A percentile compares a stretch with the other conserved stretches of the same genome.
Evolutionary conservation across 1,139 yeast species (phyloP).

Genomic region (Geotrichum australiense): DNA sequence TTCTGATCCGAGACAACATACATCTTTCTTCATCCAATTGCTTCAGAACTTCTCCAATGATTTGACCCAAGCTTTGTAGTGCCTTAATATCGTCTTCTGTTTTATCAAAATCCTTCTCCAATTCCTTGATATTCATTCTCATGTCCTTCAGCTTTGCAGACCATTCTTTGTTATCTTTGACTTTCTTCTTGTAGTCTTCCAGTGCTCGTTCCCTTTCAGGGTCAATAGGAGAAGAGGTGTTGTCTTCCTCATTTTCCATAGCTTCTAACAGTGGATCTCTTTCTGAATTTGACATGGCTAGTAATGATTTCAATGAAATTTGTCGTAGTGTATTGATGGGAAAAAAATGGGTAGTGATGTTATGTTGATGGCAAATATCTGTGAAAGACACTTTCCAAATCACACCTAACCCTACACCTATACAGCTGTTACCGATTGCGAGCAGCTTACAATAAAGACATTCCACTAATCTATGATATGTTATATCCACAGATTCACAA

Average conservation of each 20-base stretch:
- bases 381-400: background rate
- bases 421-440: no score
- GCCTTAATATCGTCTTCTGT: conserved; percentile 98
- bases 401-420: conserved; percentile 6
- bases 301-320: background rate
- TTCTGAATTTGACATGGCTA: conserved; percentile 20
- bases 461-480: no score
- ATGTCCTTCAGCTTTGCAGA: conserved; percentile 85
- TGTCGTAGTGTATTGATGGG: background rate
- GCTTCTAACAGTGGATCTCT: conserved; percentile 33
- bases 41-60: conserved; percentile 94
- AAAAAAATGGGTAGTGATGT: conserved; percentile 22
- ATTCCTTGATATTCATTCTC: conserved; percentile 73
- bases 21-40: conserved; percentile 90
- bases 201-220: conserved; percentile 78
- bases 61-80: conserved; percentile 93
- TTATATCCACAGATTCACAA: no score
- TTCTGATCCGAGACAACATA: conserved; percentile 19
- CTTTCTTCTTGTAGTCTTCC: conserved; percentile 71
- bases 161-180: conserved; percentile 91
- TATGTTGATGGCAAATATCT: conserved; percentile 4
- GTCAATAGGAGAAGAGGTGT: conserved; percentile 37
- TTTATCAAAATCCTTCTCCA: conserved; percentile 80
- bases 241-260: conserved; percentile 26
- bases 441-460: no score